These are phyloP conservation scores for Halophytophthora batemanensis DNA, from an alignment of 352 stramenopile species.

Conservation along the genomic window DNA sequence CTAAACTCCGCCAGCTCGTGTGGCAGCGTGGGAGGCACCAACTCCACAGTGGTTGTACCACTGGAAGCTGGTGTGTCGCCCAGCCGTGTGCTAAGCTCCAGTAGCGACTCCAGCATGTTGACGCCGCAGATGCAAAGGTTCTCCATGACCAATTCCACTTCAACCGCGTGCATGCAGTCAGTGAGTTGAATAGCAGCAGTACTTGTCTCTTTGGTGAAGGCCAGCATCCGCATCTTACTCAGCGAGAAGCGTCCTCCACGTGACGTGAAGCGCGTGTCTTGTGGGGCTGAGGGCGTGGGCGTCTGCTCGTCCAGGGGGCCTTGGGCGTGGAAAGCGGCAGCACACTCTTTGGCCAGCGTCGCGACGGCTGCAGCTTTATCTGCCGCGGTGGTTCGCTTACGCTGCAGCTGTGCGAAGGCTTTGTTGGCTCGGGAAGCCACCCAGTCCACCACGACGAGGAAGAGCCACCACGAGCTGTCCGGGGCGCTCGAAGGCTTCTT, in stretches of 20 bases:
- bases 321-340: conserved; percentile 34
- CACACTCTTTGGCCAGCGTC: conserved; percentile 26
- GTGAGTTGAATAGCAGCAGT: conserved; percentile 20
- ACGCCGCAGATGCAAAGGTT: conserved; percentile 34
- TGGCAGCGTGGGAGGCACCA: conserved; percentile 26
- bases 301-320: conserved; percentile 15
- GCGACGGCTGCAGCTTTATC: conserved; percentile 25
- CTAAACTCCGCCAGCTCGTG: conserved; percentile 35
- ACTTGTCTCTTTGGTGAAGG: conserved; percentile 41
- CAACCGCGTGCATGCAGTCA: conserved; percentile 24
- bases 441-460: conserved; percentile 50
- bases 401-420: conserved; percentile 29
- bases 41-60: neutral
- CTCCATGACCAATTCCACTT: conserved; percentile 31
- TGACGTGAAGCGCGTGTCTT: conserved; percentile 24
- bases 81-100: conserved; percentile 25
- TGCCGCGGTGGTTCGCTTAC: conserved; percentile 16
- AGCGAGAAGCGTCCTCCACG: conserved; percentile 28
- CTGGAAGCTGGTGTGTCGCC: conserved; percentile 4
- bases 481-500: conserved; percentile 20
- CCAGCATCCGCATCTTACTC: conserved; percentile 26
- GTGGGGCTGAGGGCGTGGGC: conserved; percentile 5
- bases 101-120: conserved; percentile 40
- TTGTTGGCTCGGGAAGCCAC: conserved; percentile 38
- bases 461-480: conserved; percentile 57